These are phyloP conservation scores for Vanilla planifolia DNA, from an alignment of 106 monocot genomes.

Conservation along the genomic window DNA sequence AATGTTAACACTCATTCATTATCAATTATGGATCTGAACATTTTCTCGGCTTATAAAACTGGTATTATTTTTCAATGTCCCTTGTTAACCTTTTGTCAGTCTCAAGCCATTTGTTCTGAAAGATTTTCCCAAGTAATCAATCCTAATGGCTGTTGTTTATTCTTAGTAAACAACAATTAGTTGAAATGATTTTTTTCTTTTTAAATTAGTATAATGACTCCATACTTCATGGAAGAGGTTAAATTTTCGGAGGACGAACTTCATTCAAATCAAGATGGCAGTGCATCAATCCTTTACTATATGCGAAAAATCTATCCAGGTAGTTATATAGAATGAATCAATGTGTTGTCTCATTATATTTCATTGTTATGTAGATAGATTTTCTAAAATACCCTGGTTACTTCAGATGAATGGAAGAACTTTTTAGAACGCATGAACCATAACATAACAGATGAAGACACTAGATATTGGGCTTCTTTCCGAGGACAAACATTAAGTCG, in stretches of 20 bases:
- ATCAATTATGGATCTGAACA: too few relatives aligned
- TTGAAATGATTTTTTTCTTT: slow-evolving; percentile 4
- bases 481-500: slow-evolving; percentile 74
- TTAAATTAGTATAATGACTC: slow-evolving; percentile 46
- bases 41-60: too few relatives aligned
- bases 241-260: slow-evolving; percentile 71
- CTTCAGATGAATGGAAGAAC: slow-evolving; percentile 71
- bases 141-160: too few relatives aligned
- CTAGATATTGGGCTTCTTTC: slow-evolving; percentile 69
- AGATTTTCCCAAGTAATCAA: too few relatives aligned
- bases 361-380: neutral
- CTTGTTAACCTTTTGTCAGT: too few relatives aligned
- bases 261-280: slow-evolving; percentile 55
- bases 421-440: slow-evolving; percentile 42
- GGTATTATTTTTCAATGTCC: too few relatives aligned
- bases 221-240: slow-evolving; percentile 70
- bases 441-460: slow-evolving; percentile 31
- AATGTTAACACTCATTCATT: too few relatives aligned
- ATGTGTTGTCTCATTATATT: neutral
- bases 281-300: slow-evolving; percentile 57
- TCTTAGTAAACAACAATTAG: neutral
- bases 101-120: too few relatives aligned
- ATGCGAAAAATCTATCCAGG: slow-evolving; percentile 86
- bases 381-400: slow-evolving; percentile 2
- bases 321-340: neutral